Evolutionary conservation across 768 basidiomycete species (phyloP).

Genomic region (Lactifluus hygrophoroides): DNA sequence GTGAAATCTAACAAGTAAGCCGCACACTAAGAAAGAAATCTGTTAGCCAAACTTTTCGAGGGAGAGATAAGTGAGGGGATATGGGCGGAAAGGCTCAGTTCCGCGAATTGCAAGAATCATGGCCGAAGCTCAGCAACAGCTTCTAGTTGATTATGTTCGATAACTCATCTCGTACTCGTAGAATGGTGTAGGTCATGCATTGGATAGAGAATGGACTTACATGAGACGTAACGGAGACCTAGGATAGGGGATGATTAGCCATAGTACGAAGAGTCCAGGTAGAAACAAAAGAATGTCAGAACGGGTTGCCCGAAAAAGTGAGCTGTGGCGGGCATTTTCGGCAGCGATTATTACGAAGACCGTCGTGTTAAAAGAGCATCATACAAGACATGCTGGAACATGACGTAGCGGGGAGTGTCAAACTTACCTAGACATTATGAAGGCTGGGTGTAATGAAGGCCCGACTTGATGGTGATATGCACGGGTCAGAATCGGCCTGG

Average conservation of each 20-base stretch:
- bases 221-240: not conserved
- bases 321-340: conserved; percentile 95
- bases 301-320: conserved; percentile 70
- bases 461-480: not conserved
- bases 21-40: not conserved
- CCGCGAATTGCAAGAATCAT: conserved; percentile 36
- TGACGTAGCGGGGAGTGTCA: not conserved
- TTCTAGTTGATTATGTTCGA: conserved; percentile 73
- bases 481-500: not conserved
- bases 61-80: no score
- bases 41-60: not conserved
- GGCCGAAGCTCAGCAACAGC: conserved; percentile 76
- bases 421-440: not conserved
- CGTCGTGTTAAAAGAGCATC: conserved; percentile 82
- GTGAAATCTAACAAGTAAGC: no score
- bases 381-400: conserved; percentile 27
- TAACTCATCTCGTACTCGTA: conserved; percentile 41
- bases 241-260: not conserved
- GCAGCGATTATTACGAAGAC: conserved; percentile 79
- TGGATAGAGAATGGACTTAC: not conserved
- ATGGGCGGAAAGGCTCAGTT: conserved; percentile 21
- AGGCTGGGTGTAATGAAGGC: not conserved
- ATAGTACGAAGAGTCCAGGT: not conserved
- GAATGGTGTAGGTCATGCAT: not conserved
- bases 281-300: conserved; percentile 37